These are phyloP conservation scores for Trametes sp. DNA, from an alignment of 1,284 basidiomycete species.

Conservation along the genomic window DNA sequence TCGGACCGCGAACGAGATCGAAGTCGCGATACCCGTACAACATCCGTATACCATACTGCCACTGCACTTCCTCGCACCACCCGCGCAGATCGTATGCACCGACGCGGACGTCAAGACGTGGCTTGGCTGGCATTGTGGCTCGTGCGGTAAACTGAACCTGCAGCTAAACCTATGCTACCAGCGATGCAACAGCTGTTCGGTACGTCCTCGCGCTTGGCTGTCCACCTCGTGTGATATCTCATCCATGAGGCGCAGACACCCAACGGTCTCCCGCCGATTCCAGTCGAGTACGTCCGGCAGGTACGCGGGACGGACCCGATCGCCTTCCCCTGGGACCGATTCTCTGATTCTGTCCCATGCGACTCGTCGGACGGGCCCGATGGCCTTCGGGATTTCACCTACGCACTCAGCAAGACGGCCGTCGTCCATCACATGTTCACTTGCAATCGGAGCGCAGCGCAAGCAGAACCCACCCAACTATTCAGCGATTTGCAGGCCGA, in stretches of 20 bases:
- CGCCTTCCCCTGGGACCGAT: constrained; percentile 39
- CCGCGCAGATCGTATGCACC: constrained; percentile 15
- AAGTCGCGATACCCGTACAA: constrained; percentile 5
- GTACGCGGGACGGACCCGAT: constrained; percentile 37
- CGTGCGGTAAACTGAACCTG: constrained; percentile 49
- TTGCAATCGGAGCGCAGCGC: constrained; percentile 44
- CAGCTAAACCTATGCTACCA: constrained; percentile 48
- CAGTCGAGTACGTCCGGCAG: constrained; percentile 42
- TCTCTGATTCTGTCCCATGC: constrained; percentile 34
- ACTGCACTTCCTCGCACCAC: constrained; percentile 37
- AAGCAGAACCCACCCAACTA: constrained; percentile 41
- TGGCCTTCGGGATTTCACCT: constrained; percentile 43
- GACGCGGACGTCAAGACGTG: constrained; percentile 18
- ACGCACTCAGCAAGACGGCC: constrained; percentile 35
- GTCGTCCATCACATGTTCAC: constrained; percentile 49
- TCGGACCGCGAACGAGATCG: not conserved
- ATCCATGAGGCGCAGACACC: constrained; percentile 25
- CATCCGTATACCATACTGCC: constrained; percentile 45
- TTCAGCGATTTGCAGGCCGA: constrained; percentile 45
- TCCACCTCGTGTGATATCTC: not conserved
- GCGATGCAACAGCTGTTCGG: constrained; percentile 44
- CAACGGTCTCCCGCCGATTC: constrained; percentile 35
- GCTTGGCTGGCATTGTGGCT: constrained; percentile 47
- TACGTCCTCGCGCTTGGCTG: constrained; percentile 30
- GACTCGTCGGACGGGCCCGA: constrained; percentile 34